Evolutionary conservation across 371 early-diverging fungal genomes (phyloP), one percentile per base, ranked within the genome.

Genomic region (Actinomortierella ambigua): DNA sequence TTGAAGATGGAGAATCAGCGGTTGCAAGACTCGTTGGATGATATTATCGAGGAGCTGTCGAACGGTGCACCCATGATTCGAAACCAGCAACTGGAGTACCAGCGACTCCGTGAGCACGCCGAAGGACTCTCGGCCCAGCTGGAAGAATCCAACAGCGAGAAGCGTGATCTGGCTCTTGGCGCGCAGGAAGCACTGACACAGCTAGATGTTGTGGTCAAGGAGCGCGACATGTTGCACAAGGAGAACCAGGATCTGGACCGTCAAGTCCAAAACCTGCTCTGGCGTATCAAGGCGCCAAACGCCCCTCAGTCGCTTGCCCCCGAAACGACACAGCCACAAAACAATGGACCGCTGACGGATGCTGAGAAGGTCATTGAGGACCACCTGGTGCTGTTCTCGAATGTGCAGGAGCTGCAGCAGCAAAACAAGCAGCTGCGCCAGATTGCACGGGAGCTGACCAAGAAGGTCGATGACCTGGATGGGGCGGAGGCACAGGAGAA

Each of bases 371-470:
- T 83, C 23, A 85, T 85, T 50, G 65, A 77, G 24, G 76, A 81
- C 27, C 79, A 82, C 42, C 69, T 86, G 18, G 79, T 82, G 17
- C 61, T 81, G 7, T 86, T 86, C 62, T 58, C 69, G 1, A 77
- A 84, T n/a, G 57, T 86, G n/a, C 69, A 66, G 29, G 84, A 82
- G 26, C 55, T 86, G 27, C 85, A 82, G 43, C 75, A 75, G 23
- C 86, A 86, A 63, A 86, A 86, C 79, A 82, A 82, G 53, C 66
- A 82, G 11, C 82, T 86, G 46, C 75, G 86, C 41, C 76, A 78
- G 41, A 70, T 78, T 1, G 80, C 82, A 15, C 82, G 86, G 2
- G 75, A 83, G 48, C 60, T 84, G 50, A 81, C 78, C 2, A 64
- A 59, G 50, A 77, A 78, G 43, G 69, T 79, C 3, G 80, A 78